A percentile compares a stretch with the other conserved stretches of the same genome.
These are phyloP conservation scores for Stereum hirsutum DNA, from an alignment of 1,284 basidiomycete species.

Conservation along the genomic window DNA sequence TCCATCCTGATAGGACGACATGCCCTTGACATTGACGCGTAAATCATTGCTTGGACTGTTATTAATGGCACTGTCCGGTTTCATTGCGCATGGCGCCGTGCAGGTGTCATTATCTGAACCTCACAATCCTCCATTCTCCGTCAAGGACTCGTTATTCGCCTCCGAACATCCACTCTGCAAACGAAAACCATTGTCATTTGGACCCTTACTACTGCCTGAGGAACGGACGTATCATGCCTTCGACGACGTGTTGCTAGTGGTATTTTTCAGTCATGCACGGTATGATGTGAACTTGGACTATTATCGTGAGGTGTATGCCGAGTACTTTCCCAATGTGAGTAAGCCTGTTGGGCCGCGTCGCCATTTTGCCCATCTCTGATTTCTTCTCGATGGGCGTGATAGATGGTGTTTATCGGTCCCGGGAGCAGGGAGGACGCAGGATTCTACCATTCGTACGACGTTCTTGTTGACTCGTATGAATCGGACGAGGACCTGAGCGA, in stretches of 20 bases:
- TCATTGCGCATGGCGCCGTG: too few relatives aligned
- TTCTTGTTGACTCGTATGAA: slow-evolving; percentile 37
- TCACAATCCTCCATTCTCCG: slow-evolving; percentile 1
- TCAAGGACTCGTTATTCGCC: slow-evolving; percentile 3
- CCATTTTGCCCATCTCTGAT: too few relatives aligned
- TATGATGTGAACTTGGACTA: slow-evolving; percentile 38
- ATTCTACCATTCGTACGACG: slow-evolving; percentile 38
- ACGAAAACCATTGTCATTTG: slow-evolving; percentile 16
- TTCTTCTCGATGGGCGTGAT: background rate
- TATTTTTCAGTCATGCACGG: slow-evolving; percentile 41
- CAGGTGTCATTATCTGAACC: too few relatives aligned
- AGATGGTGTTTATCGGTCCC: slow-evolving; percentile 43
- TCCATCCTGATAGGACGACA: too few relatives aligned
- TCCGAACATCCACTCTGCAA: slow-evolving; percentile 9
- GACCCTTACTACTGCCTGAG: slow-evolving; percentile 5
- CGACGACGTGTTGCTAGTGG: slow-evolving; percentile 32
- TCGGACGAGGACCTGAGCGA: slow-evolving; percentile 30
- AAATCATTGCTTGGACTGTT: too few relatives aligned
- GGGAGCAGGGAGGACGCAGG: slow-evolving; percentile 37
- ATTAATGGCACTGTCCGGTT: too few relatives aligned
- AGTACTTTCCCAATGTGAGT: slow-evolving; percentile 41
- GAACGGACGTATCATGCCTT: slow-evolving; percentile 25
- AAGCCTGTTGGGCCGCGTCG: background rate
- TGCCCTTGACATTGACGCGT: too few relatives aligned
- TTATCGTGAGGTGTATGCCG: slow-evolving; percentile 34